Base-by-base conservation (phyloP, 1,284 basidiomycete genomes). In the Phylloboletellus chloephorus region DNA sequence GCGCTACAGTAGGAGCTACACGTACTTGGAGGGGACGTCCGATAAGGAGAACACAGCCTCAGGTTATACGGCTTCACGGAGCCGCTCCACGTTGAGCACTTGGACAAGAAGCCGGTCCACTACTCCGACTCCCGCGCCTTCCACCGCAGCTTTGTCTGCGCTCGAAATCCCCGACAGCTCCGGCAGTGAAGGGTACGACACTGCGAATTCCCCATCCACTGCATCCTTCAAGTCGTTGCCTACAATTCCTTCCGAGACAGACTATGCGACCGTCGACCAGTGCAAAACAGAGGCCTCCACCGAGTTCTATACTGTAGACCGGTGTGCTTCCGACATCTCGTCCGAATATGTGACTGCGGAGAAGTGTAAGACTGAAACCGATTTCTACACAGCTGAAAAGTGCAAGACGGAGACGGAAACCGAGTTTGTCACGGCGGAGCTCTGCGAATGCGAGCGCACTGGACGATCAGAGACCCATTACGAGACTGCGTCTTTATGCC, bases 21-120 rank as follows among this genome's bases (percentile, higher is more conserved):
- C 49, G 44, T 34, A 56, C 12, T n/a, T n/a, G 4, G 69, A 73
- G 34, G 64, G 66, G 20, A 57, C 57, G 6, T 75, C 72, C 1
- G 79, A 82, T 44, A 79, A 75, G 54, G 80, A 82, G 57, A 81
- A 82, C 17, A 41, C 35, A 2, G 28, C 37, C 1, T 51, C 59
- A 2, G 53, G 59, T 0, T 63, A 62, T 25, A 50, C 59, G 0
- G 48, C 46, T 15, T 62, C 59, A 7, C 57, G 58, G 19, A 63
- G 56, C 47, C 61, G 58, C 6, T 63, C 63, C 9, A 65, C 59
- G 5, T 22, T 65, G 12, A 65, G 63, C 22, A 61, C 41, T 8
- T 65, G 63, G 63, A 64, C 59, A 4, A 63, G 61, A 41, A 61
- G 59, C 20, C 59, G 58, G 11, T 61, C 61, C 5, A 28, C 37